Evolutionary conservation across 495 filamentous ascomycete genomes (phyloP), one percentile per base, ranked within the genome.

Genomic region (Jackrogersella multiformis): DNA sequence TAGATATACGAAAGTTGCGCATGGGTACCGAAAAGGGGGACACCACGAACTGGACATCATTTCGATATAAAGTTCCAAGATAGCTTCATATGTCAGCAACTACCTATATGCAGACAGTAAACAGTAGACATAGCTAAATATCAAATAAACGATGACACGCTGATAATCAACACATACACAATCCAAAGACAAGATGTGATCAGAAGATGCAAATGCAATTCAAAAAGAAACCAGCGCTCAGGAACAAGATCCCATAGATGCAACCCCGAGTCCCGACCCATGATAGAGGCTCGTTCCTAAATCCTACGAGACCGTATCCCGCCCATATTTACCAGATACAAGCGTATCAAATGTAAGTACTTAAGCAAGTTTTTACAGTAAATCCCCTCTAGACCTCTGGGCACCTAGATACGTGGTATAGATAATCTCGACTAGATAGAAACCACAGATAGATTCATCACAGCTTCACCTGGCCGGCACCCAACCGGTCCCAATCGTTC

Each of bases 401-500:
- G n/a, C n/a, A n/a, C n/a, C n/a, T n/a, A n/a, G n/a, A n/a, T n/a
- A n/a, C n/a, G n/a, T n/a, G n/a, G n/a, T n/a, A n/a, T n/a, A n/a
- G n/a, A n/a, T 8, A 23, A 38, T n/a, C 12, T n/a, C n/a, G 18
- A 6, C n/a, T 18, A 18, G 49, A 18, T 36, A 24, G 20, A 18
- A 24, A 34, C 15, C 20, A 12, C 20, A 9, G 0, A 45, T 7
- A 24, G 18, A 35, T 7, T 1, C 2, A 38, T 77, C 76, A 95
- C 56, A 96, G 79, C 76, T 87, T 93, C 18, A 92, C 89, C 64
- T 83, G 81, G 7, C 92, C 92, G 10, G 78, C 85, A 42, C 79
- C 84, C 70, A 97, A 68, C 39, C 78, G 82, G 34, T 85, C 78
- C 91, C 92, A 94, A 41, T 96, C 89, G 63, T 77, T 78, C 66